Evolutionary conservation across 1,284 basidiomycete genomes (phyloP), one percentile per base, ranked within the genome.

Genomic region (Tilletia walkeri): DNA sequence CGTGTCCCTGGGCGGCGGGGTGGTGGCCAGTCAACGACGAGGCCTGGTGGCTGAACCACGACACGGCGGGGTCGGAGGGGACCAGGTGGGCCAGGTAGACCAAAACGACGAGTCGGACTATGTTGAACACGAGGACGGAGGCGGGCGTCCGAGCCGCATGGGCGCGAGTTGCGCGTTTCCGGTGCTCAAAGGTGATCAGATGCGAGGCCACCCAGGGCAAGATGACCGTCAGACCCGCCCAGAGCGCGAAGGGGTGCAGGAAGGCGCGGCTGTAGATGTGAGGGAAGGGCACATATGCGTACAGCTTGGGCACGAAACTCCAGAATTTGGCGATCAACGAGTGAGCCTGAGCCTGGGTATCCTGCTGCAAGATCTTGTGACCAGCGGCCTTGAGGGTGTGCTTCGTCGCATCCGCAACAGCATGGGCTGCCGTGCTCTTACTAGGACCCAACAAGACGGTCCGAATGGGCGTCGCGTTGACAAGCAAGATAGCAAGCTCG

Each of bases 241-340:
- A 80, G 53, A 80, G 73, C 7, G 72, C 54, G 9, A 80, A 69
- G 36, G 76, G 76, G 24, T 73, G 72, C 75, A 76, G 77, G 67
- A 78, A 79, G 68, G 65, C 70, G 20, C 75, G 45, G 14, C 59
- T 34, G 30, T 34, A 53, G 53, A 72, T 45, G 54, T 39, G 69
- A 38, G 59, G 65, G 53, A 70, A 67, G 41, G 59, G 59, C 36
- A 63, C 59, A 38, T 12, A 63, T 34, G 59, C 59, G 34, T 63
- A 63, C 59, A 63, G 59, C 59, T 38, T 63, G 59, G 59, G 67
- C 48, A 30, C 38, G 45, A 34, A 68, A 20, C 7, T 6, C 24
- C 18, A 41, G 30, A 63, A 18, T 34, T 69, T 69, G 68, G 72
- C 71, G 59, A 75, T 47, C 67, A 77, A 41, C 30, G 70, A 74